phyloP scores from a whole-genome alignment of 106 monocot genomes.

The Posidonia australis region DNA sequence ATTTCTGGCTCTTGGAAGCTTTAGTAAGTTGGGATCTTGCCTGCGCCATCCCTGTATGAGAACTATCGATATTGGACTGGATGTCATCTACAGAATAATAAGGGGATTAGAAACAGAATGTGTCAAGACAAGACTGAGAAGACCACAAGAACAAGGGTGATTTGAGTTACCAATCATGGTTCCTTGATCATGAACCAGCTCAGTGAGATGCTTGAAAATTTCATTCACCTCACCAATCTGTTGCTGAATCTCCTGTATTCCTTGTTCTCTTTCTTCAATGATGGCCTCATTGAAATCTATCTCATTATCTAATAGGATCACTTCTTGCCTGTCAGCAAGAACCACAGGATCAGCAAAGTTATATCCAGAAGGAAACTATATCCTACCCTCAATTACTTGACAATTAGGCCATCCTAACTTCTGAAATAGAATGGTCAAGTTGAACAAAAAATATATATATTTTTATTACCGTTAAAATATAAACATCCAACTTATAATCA shows the following conservation, averaged over 20 bases:
- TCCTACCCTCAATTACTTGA: background rate
- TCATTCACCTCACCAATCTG: conserved; percentile 96
- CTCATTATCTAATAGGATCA: conserved; percentile 78
- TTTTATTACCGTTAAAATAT: no score
- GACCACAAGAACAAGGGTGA: background rate
- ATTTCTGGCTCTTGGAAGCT: conserved; percentile 68
- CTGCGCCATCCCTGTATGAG: conserved; percentile 41
- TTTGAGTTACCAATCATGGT: conserved; percentile 44
- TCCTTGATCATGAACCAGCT: conserved; percentile 83
- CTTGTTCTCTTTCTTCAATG: conserved; percentile 90
- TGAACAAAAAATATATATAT: no score
- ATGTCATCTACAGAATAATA: conserved; percentile 59
- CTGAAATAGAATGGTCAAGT: background rate
- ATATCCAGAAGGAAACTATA: background rate
- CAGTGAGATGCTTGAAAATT: conserved; percentile 86
- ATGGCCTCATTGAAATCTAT: conserved; percentile 91
- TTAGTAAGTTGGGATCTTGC: conserved; percentile 57
- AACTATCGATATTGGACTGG: conserved; percentile 53
- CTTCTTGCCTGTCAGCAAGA: conserved; percentile 48
- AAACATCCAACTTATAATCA: no score
- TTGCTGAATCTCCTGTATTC: conserved; percentile 83
- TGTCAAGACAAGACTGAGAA: background rate
- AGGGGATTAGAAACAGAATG: background rate
- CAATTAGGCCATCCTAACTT: no score
- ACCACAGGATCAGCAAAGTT: background rate